Conservation (phyloP, 805 yeast genomes). For the Kluyveromyces lactis region DNA sequence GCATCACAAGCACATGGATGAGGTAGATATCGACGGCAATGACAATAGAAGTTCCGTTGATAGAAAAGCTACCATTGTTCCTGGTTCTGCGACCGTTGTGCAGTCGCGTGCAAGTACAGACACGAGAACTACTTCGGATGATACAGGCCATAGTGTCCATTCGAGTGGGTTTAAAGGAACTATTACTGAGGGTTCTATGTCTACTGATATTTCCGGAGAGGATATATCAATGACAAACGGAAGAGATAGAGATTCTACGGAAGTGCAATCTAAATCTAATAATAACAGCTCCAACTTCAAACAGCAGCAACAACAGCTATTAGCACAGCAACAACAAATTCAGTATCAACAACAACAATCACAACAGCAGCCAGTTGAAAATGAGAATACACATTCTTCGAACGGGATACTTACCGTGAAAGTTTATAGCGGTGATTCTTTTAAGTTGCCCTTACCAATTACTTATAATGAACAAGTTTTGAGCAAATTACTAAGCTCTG, state of each 20-base stretch:
- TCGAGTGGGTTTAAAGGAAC: not conserved
- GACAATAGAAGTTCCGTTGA: slow-evolving; percentile 10
- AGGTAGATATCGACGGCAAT: slow-evolving; percentile 4
- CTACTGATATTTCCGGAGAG: not conserved
- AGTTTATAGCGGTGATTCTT: slow-evolving; percentile 59
- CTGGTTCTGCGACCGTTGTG: slow-evolving; percentile 6
- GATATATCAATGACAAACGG: not conserved
- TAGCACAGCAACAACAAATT: not conserved
- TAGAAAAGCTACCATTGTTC: slow-evolving; percentile 26
- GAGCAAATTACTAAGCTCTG: slow-evolving; percentile 57
- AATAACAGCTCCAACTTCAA: not conserved
- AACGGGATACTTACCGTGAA: slow-evolving; percentile 70
- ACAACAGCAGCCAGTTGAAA: not conserved
- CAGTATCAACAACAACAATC: not conserved
- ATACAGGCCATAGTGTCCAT: not conserved
- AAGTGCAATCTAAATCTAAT: not conserved
- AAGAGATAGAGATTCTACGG: not conserved
- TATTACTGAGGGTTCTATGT: not conserved
- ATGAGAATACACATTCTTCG: slow-evolving; percentile 13
- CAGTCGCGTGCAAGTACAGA: slow-evolving; percentile 4
- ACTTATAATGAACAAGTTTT: slow-evolving; percentile 56
- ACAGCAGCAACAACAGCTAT: not conserved
- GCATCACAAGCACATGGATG: slow-evolving; percentile 14
- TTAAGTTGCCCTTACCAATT: slow-evolving; percentile 63
- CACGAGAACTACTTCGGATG: not conserved